A percentile compares a stretch with the other conserved stretches of the same genome.
Conservation (phyloP, 2,329 filamentous ascomycete species). For the Cladosporium sp. region DNA sequence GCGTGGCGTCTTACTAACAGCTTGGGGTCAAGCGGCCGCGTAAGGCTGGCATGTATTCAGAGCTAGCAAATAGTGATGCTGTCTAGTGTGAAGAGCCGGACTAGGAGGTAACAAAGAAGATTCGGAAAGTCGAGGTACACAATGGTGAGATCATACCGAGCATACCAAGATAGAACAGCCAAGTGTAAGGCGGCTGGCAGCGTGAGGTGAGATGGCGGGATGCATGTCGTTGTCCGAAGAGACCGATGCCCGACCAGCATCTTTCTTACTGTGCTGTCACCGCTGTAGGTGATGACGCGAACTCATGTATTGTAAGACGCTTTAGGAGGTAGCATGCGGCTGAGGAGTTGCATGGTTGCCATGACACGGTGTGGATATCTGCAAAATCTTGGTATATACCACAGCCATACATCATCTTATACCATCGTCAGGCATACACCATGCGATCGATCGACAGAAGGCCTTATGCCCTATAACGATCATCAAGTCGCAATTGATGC, state of each 20-base stretch:
- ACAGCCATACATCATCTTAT: not conserved
- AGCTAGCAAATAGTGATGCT: too few relatives aligned
- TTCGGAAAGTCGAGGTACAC: too few relatives aligned
- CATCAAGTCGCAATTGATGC: not conserved
- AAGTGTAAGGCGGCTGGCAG: not conserved
- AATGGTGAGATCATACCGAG: constrained; percentile 6
- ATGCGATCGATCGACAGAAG: not conserved
- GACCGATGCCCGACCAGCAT: not conserved
- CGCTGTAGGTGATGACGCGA: not conserved
- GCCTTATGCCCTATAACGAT: not conserved
- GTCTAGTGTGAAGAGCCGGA: too few relatives aligned
- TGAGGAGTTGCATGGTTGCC: not conserved
- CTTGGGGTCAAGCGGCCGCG: too few relatives aligned
- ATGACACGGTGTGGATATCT: not conserved
- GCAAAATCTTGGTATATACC: not conserved
- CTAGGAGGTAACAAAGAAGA: too few relatives aligned
- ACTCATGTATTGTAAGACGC: not conserved
- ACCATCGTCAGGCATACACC: not conserved
- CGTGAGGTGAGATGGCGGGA: not conserved
- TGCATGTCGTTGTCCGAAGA: constrained; percentile 2
- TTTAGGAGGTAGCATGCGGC: not conserved
- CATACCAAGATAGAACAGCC: not conserved
- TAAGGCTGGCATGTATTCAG: too few relatives aligned
- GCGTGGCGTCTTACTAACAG: too few relatives aligned
- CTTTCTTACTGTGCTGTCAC: not conserved